phyloP scores from a whole-genome alignment of 495 filamentous ascomycete genomes.

The Sordaria brevicollis region DNA sequence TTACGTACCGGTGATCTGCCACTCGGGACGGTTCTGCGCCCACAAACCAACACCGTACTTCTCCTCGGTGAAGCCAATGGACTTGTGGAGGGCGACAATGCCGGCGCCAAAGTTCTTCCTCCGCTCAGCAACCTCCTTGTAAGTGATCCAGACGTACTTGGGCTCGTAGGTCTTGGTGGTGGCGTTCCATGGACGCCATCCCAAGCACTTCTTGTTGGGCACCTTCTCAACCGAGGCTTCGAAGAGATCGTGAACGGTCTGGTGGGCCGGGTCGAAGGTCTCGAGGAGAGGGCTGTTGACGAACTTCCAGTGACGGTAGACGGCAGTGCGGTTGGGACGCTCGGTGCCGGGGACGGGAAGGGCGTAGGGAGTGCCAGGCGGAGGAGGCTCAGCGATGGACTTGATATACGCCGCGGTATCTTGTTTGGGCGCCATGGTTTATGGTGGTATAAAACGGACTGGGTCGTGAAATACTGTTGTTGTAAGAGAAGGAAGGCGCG shows the following conservation, averaged over 20 bases:
- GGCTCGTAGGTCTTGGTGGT: slow-evolving; percentile 62
- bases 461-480: not conserved
- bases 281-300: slow-evolving; percentile 57
- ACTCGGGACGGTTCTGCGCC: slow-evolving; percentile 94
- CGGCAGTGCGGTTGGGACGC: slow-evolving; percentile 55
- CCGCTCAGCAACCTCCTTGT: slow-evolving; percentile 66
- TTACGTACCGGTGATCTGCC: slow-evolving; percentile 80
- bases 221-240: slow-evolving; percentile 48
- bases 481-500: not conserved
- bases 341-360: slow-evolving; percentile 66
- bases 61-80: slow-evolving; percentile 49
- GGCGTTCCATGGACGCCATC: slow-evolving; percentile 70
- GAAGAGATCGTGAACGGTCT: slow-evolving; percentile 73
- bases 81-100: slow-evolving; percentile 69
- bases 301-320: slow-evolving; percentile 79
- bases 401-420: slow-evolving; percentile 29
- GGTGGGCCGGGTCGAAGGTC: slow-evolving; percentile 61
- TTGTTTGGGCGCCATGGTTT: slow-evolving; percentile 25
- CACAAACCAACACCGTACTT: slow-evolving; percentile 87
- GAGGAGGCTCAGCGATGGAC: slow-evolving; percentile 40
- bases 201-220: slow-evolving; percentile 62
- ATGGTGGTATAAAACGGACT: not conserved
- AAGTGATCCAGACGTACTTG: slow-evolving; percentile 75
- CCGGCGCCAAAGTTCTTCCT: slow-evolving; percentile 81
- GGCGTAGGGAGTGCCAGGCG: slow-evolving; percentile 50